A percentile compares a stretch with the other conserved stretches of the same genome.
These are phyloP conservation scores for Suillus variegatus DNA, from an alignment of 768 basidiomycete species.

Conservation along the genomic window DNA sequence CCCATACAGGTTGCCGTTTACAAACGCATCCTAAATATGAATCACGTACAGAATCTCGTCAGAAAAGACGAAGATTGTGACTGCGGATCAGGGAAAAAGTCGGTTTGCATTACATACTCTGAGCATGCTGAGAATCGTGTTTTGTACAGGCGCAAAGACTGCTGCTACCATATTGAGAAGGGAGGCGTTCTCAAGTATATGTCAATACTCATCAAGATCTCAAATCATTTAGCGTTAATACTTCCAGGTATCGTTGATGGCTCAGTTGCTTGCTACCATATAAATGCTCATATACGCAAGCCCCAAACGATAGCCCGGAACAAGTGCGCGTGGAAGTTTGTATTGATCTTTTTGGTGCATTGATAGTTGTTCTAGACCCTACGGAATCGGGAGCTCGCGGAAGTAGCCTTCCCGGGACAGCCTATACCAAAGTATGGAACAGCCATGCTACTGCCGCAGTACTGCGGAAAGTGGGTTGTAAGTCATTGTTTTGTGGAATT, in stretches of 20 bases:
- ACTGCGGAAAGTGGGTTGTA: slow-evolving; percentile 87
- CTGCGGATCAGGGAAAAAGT: slow-evolving; percentile 68
- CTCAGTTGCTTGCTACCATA: neutral
- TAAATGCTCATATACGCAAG: slow-evolving; percentile 37
- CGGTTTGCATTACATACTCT: slow-evolving; percentile 18
- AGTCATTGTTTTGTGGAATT: slow-evolving; percentile 22
- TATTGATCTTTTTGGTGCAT: neutral
- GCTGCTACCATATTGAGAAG: slow-evolving; percentile 47
- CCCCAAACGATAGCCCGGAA: slow-evolving; percentile 64
- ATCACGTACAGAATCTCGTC: slow-evolving; percentile 70
- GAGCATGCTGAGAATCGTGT: slow-evolving; percentile 8
- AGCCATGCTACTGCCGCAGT: slow-evolving; percentile 61
- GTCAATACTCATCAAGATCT: slow-evolving; percentile 81
- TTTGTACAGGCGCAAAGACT: slow-evolving; percentile 56
- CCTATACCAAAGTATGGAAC: slow-evolving; percentile 58
- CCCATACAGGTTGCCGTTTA: slow-evolving; percentile 71
- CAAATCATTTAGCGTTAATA: slow-evolving; percentile 87
- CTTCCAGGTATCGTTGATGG: slow-evolving; percentile 60
- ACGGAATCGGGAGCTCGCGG: slow-evolving; percentile 62
- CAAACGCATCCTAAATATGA: slow-evolving; percentile 63
- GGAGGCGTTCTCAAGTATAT: slow-evolving; percentile 73
- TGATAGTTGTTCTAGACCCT: slow-evolving; percentile 31
- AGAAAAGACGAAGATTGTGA: slow-evolving; percentile 70
- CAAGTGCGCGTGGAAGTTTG: slow-evolving; percentile 45
- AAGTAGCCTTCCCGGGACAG: slow-evolving; percentile 61